Percentiles rank a stretch among this genome's conserved stretches.
phyloP scores from a whole-genome alignment of 192 early-diverging fungal species.

The Coemansia sp. region DNA sequence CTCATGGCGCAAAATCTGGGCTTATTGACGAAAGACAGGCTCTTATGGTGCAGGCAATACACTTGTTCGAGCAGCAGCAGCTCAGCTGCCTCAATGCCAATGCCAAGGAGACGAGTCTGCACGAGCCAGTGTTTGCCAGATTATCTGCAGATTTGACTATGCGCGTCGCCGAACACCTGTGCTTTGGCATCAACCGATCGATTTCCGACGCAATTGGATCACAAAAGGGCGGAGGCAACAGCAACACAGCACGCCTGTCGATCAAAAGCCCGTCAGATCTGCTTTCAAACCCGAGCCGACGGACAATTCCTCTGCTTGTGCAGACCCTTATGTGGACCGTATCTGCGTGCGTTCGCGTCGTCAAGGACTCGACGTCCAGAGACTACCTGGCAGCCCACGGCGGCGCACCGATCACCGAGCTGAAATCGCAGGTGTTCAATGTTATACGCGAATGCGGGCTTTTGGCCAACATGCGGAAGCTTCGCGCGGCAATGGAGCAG shows the following conservation, averaged over 20 bases:
- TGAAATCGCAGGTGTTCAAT: constrained; percentile 19
- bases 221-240: neutral
- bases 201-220: constrained; percentile 7
- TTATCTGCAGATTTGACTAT: constrained; percentile 25
- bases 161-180: constrained; percentile 19
- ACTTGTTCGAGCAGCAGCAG: constrained; percentile 46
- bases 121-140: constrained; percentile 13
- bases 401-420: constrained; percentile 10
- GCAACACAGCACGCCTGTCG: constrained; percentile 2
- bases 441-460: constrained; percentile 21
- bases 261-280: constrained; percentile 20
- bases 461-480: neutral
- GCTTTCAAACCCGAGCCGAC: constrained; percentile 14
- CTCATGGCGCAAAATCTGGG: constrained; percentile 17
- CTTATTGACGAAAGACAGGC: constrained; percentile 15
- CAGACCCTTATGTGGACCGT: constrained; percentile 29
- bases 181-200: constrained; percentile 9
- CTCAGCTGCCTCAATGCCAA: constrained; percentile 21
- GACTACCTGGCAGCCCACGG: constrained; percentile 10
- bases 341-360: constrained; percentile 18
- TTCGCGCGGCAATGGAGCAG: constrained; percentile 21
- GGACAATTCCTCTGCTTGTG: constrained; percentile 15
- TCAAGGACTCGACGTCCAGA: constrained; percentile 17
- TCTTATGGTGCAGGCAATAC: constrained; percentile 27
- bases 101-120: constrained; percentile 15